Evolutionary conservation across 108 stramenopile genomes (phyloP).

Genomic region (Mediolabrus comicus): DNA sequence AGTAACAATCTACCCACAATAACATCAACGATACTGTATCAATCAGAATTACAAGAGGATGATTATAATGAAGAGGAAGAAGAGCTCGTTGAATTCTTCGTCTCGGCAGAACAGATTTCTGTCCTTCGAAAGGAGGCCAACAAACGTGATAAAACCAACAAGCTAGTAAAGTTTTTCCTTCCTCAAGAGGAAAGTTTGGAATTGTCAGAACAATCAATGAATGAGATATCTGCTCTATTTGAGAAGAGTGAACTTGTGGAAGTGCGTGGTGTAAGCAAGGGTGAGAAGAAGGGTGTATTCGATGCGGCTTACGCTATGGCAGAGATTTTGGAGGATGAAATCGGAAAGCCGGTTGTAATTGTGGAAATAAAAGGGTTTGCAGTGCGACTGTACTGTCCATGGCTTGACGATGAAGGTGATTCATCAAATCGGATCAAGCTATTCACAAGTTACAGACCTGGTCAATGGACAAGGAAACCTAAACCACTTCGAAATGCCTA

Average conservation of each 20-base stretch:
- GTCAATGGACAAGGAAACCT: slow-evolving; percentile 45
- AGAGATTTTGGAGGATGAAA: slow-evolving; percentile 22
- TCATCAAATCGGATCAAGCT: slow-evolving; percentile 21
- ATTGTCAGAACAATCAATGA: slow-evolving; percentile 26
- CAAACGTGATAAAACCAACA: slow-evolving; percentile 32
- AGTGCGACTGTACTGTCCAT: slow-evolving; percentile 36
- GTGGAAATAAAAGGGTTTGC: slow-evolving; percentile 49
- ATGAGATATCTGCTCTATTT: slow-evolving; percentile 22
- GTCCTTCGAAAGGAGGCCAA: slow-evolving; percentile 41
- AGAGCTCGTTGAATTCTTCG: slow-evolving; percentile 28
- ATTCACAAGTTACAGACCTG: slow-evolving; percentile 30
- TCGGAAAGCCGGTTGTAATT: slow-evolving; percentile 35
- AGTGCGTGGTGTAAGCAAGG: slow-evolving; percentile 39
- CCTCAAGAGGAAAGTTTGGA: slow-evolving; percentile 21
- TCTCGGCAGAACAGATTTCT: slow-evolving; percentile 38
- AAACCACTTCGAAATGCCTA: slow-evolving; percentile 29
- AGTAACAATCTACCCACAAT: background rate
- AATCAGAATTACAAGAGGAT: background rate
- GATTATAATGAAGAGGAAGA: slow-evolving; percentile 29
- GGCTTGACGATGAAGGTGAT: slow-evolving; percentile 18
- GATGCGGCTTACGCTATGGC: slow-evolving; percentile 32
- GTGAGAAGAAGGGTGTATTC: slow-evolving; percentile 27
- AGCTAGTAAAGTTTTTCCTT: slow-evolving; percentile 19
- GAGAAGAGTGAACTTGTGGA: slow-evolving; percentile 39
- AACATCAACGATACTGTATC: background rate